These are phyloP conservation scores for Fonsecaea erecta DNA, from an alignment of 2,329 filamentous ascomycete species.

Conservation along the genomic window DNA sequence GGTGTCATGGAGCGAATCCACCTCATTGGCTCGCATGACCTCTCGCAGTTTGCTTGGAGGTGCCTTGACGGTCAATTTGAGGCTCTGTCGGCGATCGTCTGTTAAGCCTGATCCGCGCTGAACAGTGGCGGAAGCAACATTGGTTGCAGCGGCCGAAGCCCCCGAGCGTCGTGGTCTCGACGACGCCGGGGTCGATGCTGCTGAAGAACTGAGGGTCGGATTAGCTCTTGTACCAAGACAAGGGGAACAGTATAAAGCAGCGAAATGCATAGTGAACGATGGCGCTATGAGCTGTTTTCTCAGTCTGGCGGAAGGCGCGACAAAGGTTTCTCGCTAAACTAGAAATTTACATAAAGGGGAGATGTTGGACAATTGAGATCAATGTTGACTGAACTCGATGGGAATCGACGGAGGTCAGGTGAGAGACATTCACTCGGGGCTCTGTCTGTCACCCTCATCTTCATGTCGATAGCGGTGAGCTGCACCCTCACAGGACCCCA, in stretches of 20 bases:
- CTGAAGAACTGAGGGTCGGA: constrained; percentile 26
- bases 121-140: constrained; percentile 24
- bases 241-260: constrained; percentile 24
- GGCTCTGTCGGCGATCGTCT: constrained; percentile 47
- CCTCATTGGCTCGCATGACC: constrained; percentile 44
- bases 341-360: not conserved
- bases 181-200: constrained; percentile 31
- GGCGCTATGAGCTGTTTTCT: not conserved
- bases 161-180: constrained; percentile 48
- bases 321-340: not conserved
- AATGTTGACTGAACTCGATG: not conserved
- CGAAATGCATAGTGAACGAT: constrained; percentile 27
- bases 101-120: constrained; percentile 26
- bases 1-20: constrained; percentile 45
- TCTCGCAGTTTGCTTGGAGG: constrained; percentile 56
- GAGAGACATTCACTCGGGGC: constrained; percentile 1
- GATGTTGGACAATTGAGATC: not conserved
- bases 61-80: constrained; percentile 56
- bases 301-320: not conserved
- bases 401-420: not conserved
- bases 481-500: not conserved
- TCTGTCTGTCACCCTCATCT: not conserved
- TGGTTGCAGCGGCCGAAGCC: constrained; percentile 23
- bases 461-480: constrained; percentile 1
- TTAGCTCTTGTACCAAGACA: constrained; percentile 26